Base-by-base conservation (phyloP, 176 grass and related monocot species). In the Carex scoparia region DNA sequence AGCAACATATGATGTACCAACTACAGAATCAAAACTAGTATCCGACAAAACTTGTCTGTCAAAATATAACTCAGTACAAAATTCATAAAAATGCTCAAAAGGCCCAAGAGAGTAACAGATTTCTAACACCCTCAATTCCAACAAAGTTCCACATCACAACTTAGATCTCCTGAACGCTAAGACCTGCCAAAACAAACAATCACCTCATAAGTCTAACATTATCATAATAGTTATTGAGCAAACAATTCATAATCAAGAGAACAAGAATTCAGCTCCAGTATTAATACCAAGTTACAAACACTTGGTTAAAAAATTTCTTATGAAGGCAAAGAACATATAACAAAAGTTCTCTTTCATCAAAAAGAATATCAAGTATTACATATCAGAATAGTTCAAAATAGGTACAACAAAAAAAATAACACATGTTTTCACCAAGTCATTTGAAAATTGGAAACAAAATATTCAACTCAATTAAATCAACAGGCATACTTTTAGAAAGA, bases 141-240 rank as follows among this genome's bases (percentile, higher is more conserved):
- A 75, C 18, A 58, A 71, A 72, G 72, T 70, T 85, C 69, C 14
- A 5, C 44, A 51, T 77, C 33, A 53, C 35, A 54, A 32, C 85
- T 66, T 27, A 70, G 10, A 84, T 51, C 82, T 94, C 92, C 68
- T 92, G 90, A 69, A 94, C 86, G 5, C 69, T 85, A 83, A 94
- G 84, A 90, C 90, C 90, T 88, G 76, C 6, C 91, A 9, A 65
- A 83, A 81, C 3, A 2, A 65, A 90, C 16, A 56, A 30, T 65
- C 19, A 55, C 28, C 8, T 33, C 11, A 58, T 79, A 10, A 51
- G 10, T 11, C 48, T 51, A 51, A 9, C 44, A 48, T 9, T 5
- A 42, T 42, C 44, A 8, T 46, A 35, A 67, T 32, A 32, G 33
- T 35, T 35, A 23, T 23, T 23, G 23, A 23, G 40, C 9, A 48